These are phyloP conservation scores for Besnoitia besnoiti DNA, from an alignment of 169 alveolate genomes.

Conservation along the genomic window DNA sequence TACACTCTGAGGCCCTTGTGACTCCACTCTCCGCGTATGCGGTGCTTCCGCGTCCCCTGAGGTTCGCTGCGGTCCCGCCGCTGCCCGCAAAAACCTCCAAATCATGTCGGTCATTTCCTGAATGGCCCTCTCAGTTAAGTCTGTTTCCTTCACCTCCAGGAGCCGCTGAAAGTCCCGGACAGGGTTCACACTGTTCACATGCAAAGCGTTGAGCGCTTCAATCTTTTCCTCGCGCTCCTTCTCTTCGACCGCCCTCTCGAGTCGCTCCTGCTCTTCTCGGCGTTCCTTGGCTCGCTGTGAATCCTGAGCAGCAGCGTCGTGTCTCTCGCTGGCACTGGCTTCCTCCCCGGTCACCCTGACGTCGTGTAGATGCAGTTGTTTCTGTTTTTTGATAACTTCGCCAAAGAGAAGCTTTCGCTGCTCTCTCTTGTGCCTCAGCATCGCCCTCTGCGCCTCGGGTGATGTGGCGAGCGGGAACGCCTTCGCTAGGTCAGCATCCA, in stretches of 20 bases:
- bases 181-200: constrained; percentile 34
- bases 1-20: not conserved
- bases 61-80: not conserved
- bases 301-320: not conserved
- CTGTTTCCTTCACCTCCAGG: constrained; percentile 30
- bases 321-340: not conserved
- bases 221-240: not conserved
- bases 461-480: not conserved
- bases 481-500: not conserved
- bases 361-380: not conserved
- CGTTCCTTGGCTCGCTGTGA: not conserved
- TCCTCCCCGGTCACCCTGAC: not conserved
- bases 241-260: not conserved
- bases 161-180: constrained; percentile 32
- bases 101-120: constrained; percentile 39
- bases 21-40: not conserved
- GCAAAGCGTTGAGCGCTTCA: not conserved
- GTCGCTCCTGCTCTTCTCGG: not conserved
- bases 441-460: not conserved
- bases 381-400: constrained; percentile 10
- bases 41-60: not conserved
- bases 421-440: not conserved
- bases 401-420: constrained; percentile 7
- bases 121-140: constrained; percentile 39
- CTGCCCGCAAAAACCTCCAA: not conserved